These are phyloP conservation scores for Massarina eburnea DNA, from an alignment of 2,329 filamentous ascomycete genomes.

Conservation along the genomic window DNA sequence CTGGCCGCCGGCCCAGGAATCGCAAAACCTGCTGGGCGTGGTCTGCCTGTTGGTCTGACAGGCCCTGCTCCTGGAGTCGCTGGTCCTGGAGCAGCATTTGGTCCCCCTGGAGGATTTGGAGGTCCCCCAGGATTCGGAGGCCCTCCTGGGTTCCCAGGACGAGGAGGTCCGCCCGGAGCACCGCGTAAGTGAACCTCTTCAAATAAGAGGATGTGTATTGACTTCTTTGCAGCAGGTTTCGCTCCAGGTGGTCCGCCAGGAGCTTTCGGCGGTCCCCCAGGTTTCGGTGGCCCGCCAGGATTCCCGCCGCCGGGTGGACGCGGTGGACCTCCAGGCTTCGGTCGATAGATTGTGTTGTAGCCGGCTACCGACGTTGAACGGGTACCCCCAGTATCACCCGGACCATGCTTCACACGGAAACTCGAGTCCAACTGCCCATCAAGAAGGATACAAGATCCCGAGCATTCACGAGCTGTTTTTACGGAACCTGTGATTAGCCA, in stretches of 20 bases:
- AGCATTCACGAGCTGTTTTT: not conserved
- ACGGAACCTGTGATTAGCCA: not conserved
- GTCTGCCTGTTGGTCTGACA: constrained; percentile 77
- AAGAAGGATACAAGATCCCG: not conserved
- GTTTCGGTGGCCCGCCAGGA: constrained; percentile 18
- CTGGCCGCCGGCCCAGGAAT: constrained; percentile 85
- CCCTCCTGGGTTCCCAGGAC: constrained; percentile 31
- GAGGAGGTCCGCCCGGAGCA: constrained; percentile 44
- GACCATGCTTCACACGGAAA: not conserved
- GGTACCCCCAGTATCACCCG: not conserved
- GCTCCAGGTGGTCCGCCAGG: constrained; percentile 57
- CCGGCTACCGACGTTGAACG: not conserved
- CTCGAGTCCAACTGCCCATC: not conserved
- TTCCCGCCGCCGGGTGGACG: constrained; percentile 19
- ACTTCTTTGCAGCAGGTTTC: constrained; percentile 32
- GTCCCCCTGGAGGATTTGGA: constrained; percentile 42
- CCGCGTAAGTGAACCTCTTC: constrained; percentile 33
- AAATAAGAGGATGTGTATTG: constrained; percentile 16
- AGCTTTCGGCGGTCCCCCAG: constrained; percentile 21
- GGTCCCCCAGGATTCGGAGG: constrained; percentile 43
- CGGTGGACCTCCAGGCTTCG: constrained; percentile 32
- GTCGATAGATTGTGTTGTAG: constrained; percentile 17
- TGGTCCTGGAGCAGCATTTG: constrained; percentile 67
- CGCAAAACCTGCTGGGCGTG: constrained; percentile 85
- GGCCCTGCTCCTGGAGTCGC: constrained; percentile 89